Evolutionary conservation across 164 flowering plant species (phyloP).

Genomic region (Magnolia changhungtana): DNA sequence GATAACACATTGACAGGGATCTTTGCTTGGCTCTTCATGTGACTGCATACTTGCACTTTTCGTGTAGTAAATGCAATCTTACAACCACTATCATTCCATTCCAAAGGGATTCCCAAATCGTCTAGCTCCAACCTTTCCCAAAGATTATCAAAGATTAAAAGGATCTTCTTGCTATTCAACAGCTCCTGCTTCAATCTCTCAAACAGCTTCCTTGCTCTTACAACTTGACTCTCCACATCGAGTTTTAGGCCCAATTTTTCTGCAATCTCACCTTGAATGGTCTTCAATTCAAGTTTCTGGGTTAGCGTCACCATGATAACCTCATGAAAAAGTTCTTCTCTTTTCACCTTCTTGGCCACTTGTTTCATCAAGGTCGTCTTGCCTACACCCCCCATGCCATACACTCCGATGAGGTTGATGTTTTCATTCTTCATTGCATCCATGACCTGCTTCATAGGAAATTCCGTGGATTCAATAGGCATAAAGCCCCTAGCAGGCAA

Average conservation of each 20-base stretch:
- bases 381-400: constrained; percentile 5
- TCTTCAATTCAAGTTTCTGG: constrained; percentile 1
- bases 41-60: constrained; percentile 4
- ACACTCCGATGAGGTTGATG: constrained; percentile 7
- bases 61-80: constrained; percentile 23
- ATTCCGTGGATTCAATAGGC: neutral
- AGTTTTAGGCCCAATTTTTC: constrained; percentile 1
- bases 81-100: constrained; percentile 1
- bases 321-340: constrained; percentile 4
- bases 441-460: neutral
- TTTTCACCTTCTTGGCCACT: constrained; percentile 9
- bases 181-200: constrained; percentile 9
- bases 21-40: constrained; percentile 12
- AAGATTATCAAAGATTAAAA: constrained; percentile 34
- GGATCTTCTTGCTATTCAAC: neutral
- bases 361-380: constrained; percentile 9
- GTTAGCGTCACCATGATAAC: constrained; percentile 6
- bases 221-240: neutral
- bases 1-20: constrained; percentile 5
- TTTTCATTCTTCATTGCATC: constrained; percentile 11
- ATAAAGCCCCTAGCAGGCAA: neutral
- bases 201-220: constrained; percentile 10
- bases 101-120: constrained; percentile 23
- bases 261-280: constrained; percentile 12
- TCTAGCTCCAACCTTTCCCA: constrained; percentile 25